These are phyloP conservation scores for Penicillium sp. DNA, from an alignment of 2,329 filamentous ascomycete genomes.

Conservation along the genomic window DNA sequence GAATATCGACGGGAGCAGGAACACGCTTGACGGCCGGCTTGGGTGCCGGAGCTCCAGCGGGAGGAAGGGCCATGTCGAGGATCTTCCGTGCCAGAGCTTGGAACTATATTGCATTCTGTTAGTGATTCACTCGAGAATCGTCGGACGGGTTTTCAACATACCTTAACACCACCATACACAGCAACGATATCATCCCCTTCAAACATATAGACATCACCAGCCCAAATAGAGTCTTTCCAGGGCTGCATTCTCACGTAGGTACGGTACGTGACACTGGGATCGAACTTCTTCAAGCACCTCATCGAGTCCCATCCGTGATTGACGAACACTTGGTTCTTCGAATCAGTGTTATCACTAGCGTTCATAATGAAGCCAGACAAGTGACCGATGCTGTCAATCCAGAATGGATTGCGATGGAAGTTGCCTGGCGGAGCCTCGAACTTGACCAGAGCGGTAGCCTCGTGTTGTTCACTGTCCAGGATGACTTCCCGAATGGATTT, in stretches of 20 bases:
- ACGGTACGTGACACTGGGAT: slow-evolving; percentile 53
- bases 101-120: slow-evolving; percentile 31
- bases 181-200: slow-evolving; percentile 59
- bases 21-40: slow-evolving; percentile 24
- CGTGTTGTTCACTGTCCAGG: slow-evolving; percentile 54
- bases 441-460: slow-evolving; percentile 54
- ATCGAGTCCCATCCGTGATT: slow-evolving; percentile 62
- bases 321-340: slow-evolving; percentile 59
- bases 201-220: slow-evolving; percentile 60
- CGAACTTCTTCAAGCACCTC: slow-evolving; percentile 54
- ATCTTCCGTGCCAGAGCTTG: slow-evolving; percentile 42
- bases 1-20: slow-evolving; percentile 25
- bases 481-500: slow-evolving; percentile 59
- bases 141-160: slow-evolving; percentile 8
- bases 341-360: slow-evolving; percentile 57
- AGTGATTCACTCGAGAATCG: neutral
- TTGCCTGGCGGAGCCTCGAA: slow-evolving; percentile 56
- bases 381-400: slow-evolving; percentile 58
- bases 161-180: slow-evolving; percentile 49
- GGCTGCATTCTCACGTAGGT: slow-evolving; percentile 62
- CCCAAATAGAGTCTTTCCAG: slow-evolving; percentile 51
- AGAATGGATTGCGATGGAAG: slow-evolving; percentile 59
- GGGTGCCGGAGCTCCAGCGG: slow-evolving; percentile 25
- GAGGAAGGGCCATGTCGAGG: slow-evolving; percentile 42
- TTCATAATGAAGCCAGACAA: slow-evolving; percentile 61